These are phyloP conservation scores for Ocimum tenuiflorum DNA, from an alignment of 257 asterid genomes.

Conservation along the genomic window DNA sequence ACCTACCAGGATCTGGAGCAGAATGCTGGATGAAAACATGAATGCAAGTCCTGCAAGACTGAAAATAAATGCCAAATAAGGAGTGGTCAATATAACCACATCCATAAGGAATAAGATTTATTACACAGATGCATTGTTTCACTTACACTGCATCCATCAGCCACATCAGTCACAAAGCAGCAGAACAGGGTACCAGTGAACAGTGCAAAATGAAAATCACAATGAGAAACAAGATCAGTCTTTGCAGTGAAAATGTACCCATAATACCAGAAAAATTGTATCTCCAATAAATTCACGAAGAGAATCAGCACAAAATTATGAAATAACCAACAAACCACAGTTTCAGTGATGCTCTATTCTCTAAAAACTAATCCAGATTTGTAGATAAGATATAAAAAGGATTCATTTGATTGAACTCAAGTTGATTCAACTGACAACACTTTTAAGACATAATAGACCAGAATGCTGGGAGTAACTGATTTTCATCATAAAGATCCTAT, in stretches of 20 bases:
- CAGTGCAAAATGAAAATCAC: slow-evolving; percentile 20
- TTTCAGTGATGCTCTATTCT: neutral
- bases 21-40: slow-evolving; percentile 90
- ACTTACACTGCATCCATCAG: slow-evolving; percentile 69
- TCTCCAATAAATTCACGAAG: neutral
- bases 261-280: neutral
- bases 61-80: slow-evolving; percentile 27
- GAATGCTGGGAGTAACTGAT: neutral
- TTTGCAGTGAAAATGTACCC: slow-evolving; percentile 5
- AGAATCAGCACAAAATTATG: slow-evolving; percentile 4
- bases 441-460: neutral
- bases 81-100: neutral
- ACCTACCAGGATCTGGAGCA: slow-evolving; percentile 89
- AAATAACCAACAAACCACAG: slow-evolving; percentile 7
- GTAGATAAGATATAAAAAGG: neutral
- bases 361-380: neutral
- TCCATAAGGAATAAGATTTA: slow-evolving; percentile 7
- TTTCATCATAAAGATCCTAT: neutral
- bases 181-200: slow-evolving; percentile 23
- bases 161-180: slow-evolving; percentile 20
- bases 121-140: slow-evolving; percentile 10
- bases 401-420: neutral
- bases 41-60: slow-evolving; percentile 99
- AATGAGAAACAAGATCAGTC: slow-evolving; percentile 16
- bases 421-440: no score